Conservation (phyloP, 148 eudicot species). For the Amaranthus cruentus region DNA sequence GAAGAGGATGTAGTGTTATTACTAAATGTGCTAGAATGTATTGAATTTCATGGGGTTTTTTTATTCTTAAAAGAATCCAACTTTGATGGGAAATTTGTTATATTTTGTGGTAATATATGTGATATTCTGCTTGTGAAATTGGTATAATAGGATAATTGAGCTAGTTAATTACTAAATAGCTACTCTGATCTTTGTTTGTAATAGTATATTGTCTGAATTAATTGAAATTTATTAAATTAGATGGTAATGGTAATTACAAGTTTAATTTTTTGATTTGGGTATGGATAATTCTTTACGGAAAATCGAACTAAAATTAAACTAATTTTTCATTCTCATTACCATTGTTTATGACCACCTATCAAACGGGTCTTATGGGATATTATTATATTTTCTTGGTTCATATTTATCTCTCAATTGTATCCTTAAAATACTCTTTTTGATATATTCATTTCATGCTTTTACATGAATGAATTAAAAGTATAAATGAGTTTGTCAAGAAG, state of each 20-base stretch:
- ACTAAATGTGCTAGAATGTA: constrained; percentile 71
- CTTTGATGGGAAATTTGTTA: constrained; percentile 1
- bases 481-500: no score
- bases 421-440: no score
- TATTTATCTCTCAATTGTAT: no score
- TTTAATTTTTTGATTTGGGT: background rate
- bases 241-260: constrained; percentile 1
- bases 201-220: background rate
- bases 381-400: no score
- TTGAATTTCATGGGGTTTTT: background rate
- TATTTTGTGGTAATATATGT: background rate
- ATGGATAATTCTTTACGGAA: no score
- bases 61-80: background rate
- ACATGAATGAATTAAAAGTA: no score
- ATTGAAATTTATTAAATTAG: constrained; percentile 11
- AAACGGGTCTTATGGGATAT: no score
- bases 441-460: no score
- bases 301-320: no score
- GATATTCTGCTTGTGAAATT: constrained; percentile 8
- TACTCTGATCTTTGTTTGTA: background rate
- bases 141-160: no score
- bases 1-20: constrained; percentile 79
- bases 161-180: background rate
- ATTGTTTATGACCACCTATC: no score
- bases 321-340: no score